Evolutionary conservation across 2,329 filamentous ascomycete species (phyloP).

Genomic region (Lecanoromycetidae sp.): DNA sequence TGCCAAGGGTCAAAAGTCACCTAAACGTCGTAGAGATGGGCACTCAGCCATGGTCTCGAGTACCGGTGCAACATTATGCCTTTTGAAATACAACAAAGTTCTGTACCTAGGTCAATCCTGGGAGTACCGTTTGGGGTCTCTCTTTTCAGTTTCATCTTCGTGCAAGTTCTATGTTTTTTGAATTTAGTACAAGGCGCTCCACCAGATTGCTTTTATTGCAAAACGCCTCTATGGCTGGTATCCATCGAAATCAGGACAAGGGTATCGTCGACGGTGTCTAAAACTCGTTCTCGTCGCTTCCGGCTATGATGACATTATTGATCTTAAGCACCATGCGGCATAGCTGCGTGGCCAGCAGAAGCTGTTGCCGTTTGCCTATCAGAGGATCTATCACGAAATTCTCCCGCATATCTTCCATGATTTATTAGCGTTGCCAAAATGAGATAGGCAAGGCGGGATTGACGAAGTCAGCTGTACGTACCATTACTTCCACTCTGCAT

Average conservation of each 20-base stretch:
- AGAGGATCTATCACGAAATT: slow-evolving; percentile 97
- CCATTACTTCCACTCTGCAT: slow-evolving; percentile 88
- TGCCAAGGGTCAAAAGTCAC: no score
- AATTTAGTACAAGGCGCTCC: neutral
- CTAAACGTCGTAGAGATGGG: no score
- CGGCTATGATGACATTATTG: slow-evolving; percentile 91
- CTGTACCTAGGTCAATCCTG: no score
- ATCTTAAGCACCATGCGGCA: slow-evolving; percentile 96
- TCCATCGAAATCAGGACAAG: neutral
- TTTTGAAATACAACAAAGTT: no score
- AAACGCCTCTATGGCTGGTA: neutral
- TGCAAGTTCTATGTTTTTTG: neutral
- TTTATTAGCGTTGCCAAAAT: slow-evolving; percentile 1
- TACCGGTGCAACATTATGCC: no score
- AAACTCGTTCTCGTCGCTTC: slow-evolving; percentile 76
- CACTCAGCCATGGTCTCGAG: no score
- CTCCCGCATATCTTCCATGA: slow-evolving; percentile 83
- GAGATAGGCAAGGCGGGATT: neutral
- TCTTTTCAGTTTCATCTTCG: neutral
- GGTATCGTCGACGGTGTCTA: slow-evolving; percentile 27
- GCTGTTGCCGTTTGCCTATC: slow-evolving; percentile 95
- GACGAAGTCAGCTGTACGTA: slow-evolving; percentile 29
- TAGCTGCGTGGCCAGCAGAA: slow-evolving; percentile 89
- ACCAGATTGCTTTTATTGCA: neutral
- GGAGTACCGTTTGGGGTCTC: no score